Percentiles rank a stretch among this genome's conserved stretches.
Evolutionary conservation across 306 rosid genomes (phyloP).

Genomic region (Vicia sativa): DNA sequence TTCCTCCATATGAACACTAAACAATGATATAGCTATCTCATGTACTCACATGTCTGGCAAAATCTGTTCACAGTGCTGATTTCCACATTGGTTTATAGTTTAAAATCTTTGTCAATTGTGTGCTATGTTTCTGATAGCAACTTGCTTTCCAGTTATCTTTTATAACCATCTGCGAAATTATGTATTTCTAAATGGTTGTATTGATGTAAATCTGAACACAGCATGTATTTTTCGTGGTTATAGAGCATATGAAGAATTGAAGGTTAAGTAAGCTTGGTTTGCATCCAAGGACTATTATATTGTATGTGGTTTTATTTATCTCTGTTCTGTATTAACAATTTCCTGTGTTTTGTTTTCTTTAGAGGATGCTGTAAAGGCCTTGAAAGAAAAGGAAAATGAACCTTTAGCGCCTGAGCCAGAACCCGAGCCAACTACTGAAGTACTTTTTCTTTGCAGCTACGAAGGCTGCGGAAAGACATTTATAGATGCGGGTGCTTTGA

Average conservation of each 20-base stretch:
- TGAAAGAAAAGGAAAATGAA: slow-evolving; percentile 73
- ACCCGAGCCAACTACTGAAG: slow-evolving; percentile 97
- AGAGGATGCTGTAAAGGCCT: slow-evolving; percentile 72
- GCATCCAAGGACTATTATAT: slow-evolving; percentile 21
- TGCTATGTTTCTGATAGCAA: neutral
- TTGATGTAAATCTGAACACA: neutral
- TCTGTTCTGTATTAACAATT: slow-evolving; percentile 30
- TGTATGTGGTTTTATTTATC: slow-evolving; percentile 12
- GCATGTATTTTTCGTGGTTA: neutral
- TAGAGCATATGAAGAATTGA: slow-evolving; percentile 11
- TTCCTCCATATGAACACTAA: neutral
- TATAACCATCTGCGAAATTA: neutral
- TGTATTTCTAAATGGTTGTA: slow-evolving; percentile 13
- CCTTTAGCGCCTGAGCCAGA: slow-evolving; percentile 79
- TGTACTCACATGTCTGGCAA: neutral
- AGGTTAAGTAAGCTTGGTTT: slow-evolving; percentile 25
- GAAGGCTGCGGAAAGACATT: slow-evolving; percentile 97
- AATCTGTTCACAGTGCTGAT: slow-evolving; percentile 1
- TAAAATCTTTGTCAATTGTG: neutral
- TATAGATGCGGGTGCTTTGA: slow-evolving; percentile 96
- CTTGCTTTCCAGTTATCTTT: slow-evolving; percentile 19
- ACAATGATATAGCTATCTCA: neutral
- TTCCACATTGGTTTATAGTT: neutral
- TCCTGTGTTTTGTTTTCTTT: slow-evolving; percentile 37
- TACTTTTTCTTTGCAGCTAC: slow-evolving; percentile 95